phyloP scores from a whole-genome alignment of 2,329 filamentous ascomycete genomes.

The Phialocephala sp. region DNA sequence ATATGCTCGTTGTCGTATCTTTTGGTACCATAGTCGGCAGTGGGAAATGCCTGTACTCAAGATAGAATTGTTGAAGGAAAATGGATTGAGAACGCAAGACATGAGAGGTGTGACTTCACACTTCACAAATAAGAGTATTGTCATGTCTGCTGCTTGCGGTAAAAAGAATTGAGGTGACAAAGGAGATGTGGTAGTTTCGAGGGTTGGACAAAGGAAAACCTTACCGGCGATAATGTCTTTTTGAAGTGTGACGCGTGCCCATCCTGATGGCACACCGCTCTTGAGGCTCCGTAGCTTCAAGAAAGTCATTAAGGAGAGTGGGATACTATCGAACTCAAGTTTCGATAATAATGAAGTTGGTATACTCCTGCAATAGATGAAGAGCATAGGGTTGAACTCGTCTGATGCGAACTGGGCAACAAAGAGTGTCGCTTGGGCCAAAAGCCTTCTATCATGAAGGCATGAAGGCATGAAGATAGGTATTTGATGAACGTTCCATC shows the following conservation, averaged over 20 bases:
- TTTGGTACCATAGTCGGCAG: neutral
- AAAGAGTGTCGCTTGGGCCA: neutral
- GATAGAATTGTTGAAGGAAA: neutral
- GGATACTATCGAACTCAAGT: neutral
- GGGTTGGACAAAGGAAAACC: neutral
- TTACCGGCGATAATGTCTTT: neutral
- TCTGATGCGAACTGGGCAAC: neutral
- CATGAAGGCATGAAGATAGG: neutral
- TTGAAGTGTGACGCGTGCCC: neutral
- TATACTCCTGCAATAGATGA: neutral
- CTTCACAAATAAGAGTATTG: neutral
- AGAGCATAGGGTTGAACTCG: neutral
- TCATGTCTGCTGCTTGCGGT: neutral
- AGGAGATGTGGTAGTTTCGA: neutral
- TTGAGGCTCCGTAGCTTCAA: neutral
- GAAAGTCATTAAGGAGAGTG: neutral
- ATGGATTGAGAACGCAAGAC: neutral
- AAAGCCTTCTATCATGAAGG: neutral
- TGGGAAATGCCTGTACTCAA: neutral
- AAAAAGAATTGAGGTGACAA: neutral
- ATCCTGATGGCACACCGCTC: neutral
- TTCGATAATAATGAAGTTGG: neutral
- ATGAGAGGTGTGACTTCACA: neutral
- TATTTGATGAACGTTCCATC: neutral
- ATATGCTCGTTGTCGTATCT: neutral